Percentiles rank a stretch among this genome's conserved stretches.
Conservation (phyloP, 2,329 filamentous ascomycete genomes). For the Aureobasidium lini region DNA sequence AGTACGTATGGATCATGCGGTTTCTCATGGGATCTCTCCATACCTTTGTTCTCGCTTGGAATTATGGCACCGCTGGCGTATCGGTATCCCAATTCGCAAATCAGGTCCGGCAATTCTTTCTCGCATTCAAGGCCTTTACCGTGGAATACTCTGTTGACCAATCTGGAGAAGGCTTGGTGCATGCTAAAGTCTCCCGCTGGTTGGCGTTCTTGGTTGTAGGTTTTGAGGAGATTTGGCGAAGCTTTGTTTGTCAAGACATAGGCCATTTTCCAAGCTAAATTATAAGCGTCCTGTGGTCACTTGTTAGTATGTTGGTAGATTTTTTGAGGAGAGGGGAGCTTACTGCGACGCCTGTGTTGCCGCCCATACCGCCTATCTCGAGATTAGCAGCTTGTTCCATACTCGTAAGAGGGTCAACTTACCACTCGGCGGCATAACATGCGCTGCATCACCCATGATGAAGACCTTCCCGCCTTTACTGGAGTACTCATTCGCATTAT, state of each 20-base stretch:
- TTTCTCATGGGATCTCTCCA: background rate
- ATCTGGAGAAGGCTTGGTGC: conserved; percentile 6
- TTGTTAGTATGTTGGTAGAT: background rate
- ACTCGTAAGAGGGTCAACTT: background rate
- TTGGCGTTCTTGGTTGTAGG: conserved; percentile 2
- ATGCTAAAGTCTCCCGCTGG: conserved; percentile 3
- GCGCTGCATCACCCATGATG: conserved; percentile 30
- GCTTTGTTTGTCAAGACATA: background rate
- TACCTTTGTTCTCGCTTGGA: background rate
- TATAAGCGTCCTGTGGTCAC: background rate
- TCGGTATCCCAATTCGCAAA: conserved; percentile 9
- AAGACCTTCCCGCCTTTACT: conserved; percentile 18
- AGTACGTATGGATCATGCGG: background rate
- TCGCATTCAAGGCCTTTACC: background rate
- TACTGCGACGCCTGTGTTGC: background rate
- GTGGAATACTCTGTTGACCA: conserved; percentile 6
- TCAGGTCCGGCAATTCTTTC: conserved; percentile 9
- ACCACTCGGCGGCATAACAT: conserved; percentile 18
- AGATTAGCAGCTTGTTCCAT: no score
- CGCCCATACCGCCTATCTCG: background rate
- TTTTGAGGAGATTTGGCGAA: background rate
- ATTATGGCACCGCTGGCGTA: background rate
- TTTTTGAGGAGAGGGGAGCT: background rate
- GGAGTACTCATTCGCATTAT: background rate
- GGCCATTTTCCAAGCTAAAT: background rate